phyloP scores from a whole-genome alignment of 2,329 filamentous ascomycete species.

The Penicillium hordei region DNA sequence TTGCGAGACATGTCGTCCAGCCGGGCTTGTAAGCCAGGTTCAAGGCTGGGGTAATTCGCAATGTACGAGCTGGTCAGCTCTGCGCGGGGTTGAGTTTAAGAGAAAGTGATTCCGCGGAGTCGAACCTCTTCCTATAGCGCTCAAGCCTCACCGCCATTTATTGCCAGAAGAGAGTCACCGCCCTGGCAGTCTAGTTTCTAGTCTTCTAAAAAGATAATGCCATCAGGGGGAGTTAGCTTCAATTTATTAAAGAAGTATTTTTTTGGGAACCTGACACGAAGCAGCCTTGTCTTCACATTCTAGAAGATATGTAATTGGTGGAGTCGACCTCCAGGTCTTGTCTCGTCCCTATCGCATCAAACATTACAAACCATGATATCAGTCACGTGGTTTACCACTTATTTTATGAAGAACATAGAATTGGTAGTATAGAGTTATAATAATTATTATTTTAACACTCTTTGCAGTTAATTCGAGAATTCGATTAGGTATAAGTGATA shows the following conservation, averaged over 20 bases:
- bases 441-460: background rate
- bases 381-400: conserved; percentile 23
- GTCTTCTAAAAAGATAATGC: background rate
- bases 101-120: background rate
- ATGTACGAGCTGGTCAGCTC: background rate
- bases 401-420: background rate
- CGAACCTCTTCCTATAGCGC: conserved; percentile 2
- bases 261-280: background rate
- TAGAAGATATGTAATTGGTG: background rate
- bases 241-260: too few species aligned
- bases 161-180: background rate
- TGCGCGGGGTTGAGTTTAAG: background rate
- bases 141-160: background rate
- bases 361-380: conserved; percentile 31
- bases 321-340: background rate
- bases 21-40: background rate
- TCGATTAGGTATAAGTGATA: background rate
- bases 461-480: too few species aligned
- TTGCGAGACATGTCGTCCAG: conserved; percentile 33
- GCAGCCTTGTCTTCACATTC: background rate
- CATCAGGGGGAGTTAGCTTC: background rate
- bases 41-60: background rate
- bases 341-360: conserved; percentile 20
- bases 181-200: background rate
- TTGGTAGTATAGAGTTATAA: background rate